Evolutionary conservation across 2,329 filamentous ascomycete genomes (phyloP).

Genomic region (Alternaria infectoria): DNA sequence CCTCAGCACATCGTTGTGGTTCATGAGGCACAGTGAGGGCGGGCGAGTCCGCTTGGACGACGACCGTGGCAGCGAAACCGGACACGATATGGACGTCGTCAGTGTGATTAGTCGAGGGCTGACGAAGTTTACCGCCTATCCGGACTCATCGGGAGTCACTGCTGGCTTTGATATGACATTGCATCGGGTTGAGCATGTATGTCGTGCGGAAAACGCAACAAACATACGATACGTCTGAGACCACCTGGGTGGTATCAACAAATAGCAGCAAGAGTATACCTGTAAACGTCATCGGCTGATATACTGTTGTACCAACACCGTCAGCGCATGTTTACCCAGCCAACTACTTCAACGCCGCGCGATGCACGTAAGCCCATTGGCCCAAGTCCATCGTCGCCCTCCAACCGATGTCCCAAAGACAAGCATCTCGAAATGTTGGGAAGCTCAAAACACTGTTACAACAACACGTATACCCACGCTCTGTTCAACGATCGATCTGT

Average conservation of each 20-base stretch:
- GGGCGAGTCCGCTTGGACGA: constrained; percentile 51
- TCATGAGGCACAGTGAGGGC: constrained; percentile 9
- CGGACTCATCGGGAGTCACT: constrained; percentile 68
- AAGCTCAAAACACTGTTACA: background rate
- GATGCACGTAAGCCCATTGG: background rate
- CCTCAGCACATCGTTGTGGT: background rate
- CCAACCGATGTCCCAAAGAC: background rate
- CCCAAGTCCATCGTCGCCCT: background rate
- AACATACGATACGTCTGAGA: constrained; percentile 52
- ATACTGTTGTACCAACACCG: background rate
- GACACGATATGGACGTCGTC: constrained; percentile 64
- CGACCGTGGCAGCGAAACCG: constrained; percentile 54
- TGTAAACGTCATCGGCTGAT: background rate
- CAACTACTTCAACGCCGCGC: background rate
- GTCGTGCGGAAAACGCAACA: constrained; percentile 60
- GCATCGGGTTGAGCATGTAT: constrained; percentile 60
- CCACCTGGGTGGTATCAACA: background rate
- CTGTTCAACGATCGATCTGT: background rate
- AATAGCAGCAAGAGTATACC: background rate
- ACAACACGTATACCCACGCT: background rate
- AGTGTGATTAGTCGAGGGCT: constrained; percentile 70
- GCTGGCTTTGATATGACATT: constrained; percentile 67
- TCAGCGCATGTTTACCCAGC: background rate
- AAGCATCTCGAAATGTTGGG: constrained; percentile 6
- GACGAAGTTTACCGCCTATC: constrained; percentile 54